Evolutionary conservation across 2,329 filamentous ascomycete genomes (phyloP).

Genomic region (Colletotrichum sp.): DNA sequence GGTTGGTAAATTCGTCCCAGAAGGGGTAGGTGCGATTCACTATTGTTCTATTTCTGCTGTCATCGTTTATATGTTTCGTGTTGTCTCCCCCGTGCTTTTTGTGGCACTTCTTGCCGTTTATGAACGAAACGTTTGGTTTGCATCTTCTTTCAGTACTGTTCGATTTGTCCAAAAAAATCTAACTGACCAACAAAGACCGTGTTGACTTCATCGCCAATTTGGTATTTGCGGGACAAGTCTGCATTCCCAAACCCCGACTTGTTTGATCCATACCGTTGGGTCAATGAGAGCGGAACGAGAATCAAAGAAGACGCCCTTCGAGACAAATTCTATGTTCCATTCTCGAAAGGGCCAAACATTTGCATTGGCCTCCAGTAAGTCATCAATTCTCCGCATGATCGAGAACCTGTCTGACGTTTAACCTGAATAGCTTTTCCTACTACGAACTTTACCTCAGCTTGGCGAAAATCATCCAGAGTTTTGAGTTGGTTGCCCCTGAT

Average conservation of each 20-base stretch:
- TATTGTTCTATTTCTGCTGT: not conserved
- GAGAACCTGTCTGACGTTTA: not conserved
- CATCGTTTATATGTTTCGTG: accelerated
- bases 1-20: slow-evolving; percentile 25
- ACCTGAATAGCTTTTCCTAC: not conserved
- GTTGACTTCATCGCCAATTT: slow-evolving; percentile 31
- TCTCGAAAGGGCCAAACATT: slow-evolving; percentile 31
- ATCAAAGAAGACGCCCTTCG: slow-evolving; percentile 22
- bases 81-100: not conserved
- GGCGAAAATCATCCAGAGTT: not conserved
- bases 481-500: not conserved
- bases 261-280: slow-evolving; percentile 31
- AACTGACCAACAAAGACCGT: slow-evolving; percentile 20
- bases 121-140: not conserved
- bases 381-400: too few relatives aligned
- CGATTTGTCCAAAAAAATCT: not conserved
- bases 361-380: slow-evolving; percentile 33
- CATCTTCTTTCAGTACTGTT: not conserved
- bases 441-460: not conserved
- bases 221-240: slow-evolving; percentile 31
- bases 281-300: slow-evolving; percentile 1
- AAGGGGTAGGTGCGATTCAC: slow-evolving; percentile 19
- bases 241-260: slow-evolving; percentile 28
- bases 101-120: not conserved
- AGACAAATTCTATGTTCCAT: slow-evolving; percentile 32